Evolutionary conservation across 805 yeast genomes (phyloP).

Genomic region (Tetrapisispora phaffii): DNA sequence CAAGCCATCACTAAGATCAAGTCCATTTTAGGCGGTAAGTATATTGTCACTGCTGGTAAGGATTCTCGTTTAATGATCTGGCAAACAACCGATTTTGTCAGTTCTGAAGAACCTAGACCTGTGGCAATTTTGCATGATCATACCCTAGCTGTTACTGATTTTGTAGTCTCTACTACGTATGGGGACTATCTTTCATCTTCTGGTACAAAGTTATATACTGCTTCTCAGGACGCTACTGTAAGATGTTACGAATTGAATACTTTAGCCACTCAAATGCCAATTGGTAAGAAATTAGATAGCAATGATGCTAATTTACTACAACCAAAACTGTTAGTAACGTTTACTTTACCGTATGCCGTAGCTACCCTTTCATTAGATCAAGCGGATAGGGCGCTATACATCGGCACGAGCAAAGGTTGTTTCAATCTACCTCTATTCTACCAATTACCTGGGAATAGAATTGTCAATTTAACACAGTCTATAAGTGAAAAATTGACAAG

Average conservation of each 20-base stretch:
- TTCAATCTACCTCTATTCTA: conserved; percentile 21
- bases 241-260: conserved; percentile 53
- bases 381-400: conserved; percentile 63
- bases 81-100: conserved; percentile 50
- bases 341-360: conserved; percentile 54
- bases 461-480: conserved; percentile 38
- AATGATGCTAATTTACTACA: neutral
- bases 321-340: conserved; percentile 48
- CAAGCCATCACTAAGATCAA: conserved; percentile 56
- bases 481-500: conserved; percentile 37
- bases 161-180: conserved; percentile 37
- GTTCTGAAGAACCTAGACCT: conserved; percentile 42
- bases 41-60: conserved; percentile 62
- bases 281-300: conserved; percentile 22
- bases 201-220: conserved; percentile 58
- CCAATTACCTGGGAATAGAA: conserved; percentile 30
- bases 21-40: conserved; percentile 54
- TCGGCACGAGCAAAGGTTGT: conserved; percentile 56
- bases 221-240: conserved; percentile 65
- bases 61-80: conserved; percentile 76
- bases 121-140: conserved; percentile 52
- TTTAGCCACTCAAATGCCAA: conserved; percentile 8
- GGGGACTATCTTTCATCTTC: conserved; percentile 26
- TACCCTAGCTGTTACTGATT: conserved; percentile 35
- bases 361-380: conserved; percentile 61